These are phyloP conservation scores for Kwoniella sp. DNA, from an alignment of 768 basidiomycete species.

Conservation along the genomic window DNA sequence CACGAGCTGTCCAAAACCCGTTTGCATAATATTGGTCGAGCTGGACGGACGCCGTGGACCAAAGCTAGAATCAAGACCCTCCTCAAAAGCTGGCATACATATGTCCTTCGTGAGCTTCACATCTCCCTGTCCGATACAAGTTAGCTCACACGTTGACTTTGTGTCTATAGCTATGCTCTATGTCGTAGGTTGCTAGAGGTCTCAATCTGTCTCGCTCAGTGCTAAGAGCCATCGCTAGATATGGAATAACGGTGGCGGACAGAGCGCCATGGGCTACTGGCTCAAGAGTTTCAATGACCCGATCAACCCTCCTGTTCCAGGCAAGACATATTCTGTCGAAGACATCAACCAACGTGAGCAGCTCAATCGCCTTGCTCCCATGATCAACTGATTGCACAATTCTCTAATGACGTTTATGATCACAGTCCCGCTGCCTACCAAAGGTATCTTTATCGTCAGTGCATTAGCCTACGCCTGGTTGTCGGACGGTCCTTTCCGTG, in stretches of 20 bases:
- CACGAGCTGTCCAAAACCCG: conserved; percentile 13
- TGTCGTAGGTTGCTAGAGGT: conserved; percentile 9
- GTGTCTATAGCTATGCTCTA: conserved; percentile 20
- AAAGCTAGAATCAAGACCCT: conserved; percentile 13
- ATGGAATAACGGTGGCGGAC: conserved; percentile 31
- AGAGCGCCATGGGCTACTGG: conserved; percentile 34
- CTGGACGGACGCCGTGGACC: conserved; percentile 10
- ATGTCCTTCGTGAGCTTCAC: conserved; percentile 27
- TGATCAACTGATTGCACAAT: neutral
- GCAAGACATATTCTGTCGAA: conserved; percentile 25
- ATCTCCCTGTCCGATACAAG: neutral
- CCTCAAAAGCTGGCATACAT: conserved; percentile 27
- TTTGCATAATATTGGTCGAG: conserved; percentile 13
- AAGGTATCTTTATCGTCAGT: conserved; percentile 28
- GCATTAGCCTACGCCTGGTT: conserved; percentile 35
- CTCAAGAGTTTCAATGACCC: conserved; percentile 38
- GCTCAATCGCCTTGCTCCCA: neutral
- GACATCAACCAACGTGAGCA: conserved; percentile 38
- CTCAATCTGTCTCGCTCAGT: neutral
- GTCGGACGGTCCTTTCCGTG: conserved; percentile 38
- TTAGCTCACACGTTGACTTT: too few species aligned
- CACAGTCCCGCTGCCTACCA: conserved; percentile 25
- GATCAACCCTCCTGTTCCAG: conserved; percentile 26
- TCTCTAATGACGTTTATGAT: too few species aligned
- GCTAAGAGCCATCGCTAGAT: conserved; percentile 4